Evolutionary conservation across 805 yeast genomes (phyloP).

Genomic region (Saccharomyces kudriavzevii): DNA sequence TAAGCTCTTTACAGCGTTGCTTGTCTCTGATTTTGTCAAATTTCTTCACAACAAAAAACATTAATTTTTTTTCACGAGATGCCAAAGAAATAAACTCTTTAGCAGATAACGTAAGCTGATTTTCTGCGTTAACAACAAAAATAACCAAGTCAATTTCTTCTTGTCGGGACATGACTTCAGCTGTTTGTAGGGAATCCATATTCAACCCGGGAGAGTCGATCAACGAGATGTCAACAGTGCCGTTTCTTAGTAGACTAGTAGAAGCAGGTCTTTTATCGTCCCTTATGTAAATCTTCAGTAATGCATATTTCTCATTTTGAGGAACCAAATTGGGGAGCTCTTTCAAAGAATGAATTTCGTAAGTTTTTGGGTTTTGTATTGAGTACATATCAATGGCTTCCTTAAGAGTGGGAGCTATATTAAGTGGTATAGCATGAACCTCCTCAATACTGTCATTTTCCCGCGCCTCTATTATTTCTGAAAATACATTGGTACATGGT

Average conservation of each 20-base stretch:
- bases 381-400: constrained; percentile 27
- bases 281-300: constrained; percentile 73
- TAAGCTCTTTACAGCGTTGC: constrained; percentile 64
- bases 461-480: constrained; percentile 82
- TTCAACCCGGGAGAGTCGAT: constrained; percentile 98
- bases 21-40: constrained; percentile 82
- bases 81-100: constrained; percentile 88
- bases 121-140: constrained; percentile 93
- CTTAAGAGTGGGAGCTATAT: constrained; percentile 26
- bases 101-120: constrained; percentile 89
- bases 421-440: constrained; percentile 80
- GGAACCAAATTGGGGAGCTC: constrained; percentile 64
- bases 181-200: constrained; percentile 86
- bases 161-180: constrained; percentile 90
- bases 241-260: constrained; percentile 72
- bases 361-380: constrained; percentile 55
- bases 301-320: constrained; percentile 59
- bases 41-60: constrained; percentile 88
- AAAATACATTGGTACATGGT: constrained; percentile 93
- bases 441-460: constrained; percentile 74
- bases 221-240: constrained; percentile 82
- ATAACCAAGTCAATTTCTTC: constrained; percentile 95
- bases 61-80: constrained; percentile 81
- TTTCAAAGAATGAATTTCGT: constrained; percentile 43
- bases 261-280: constrained; percentile 54